These are phyloP conservation scores for Trametes elegans DNA, from an alignment of 768 basidiomycete genomes.

Conservation along the genomic window DNA sequence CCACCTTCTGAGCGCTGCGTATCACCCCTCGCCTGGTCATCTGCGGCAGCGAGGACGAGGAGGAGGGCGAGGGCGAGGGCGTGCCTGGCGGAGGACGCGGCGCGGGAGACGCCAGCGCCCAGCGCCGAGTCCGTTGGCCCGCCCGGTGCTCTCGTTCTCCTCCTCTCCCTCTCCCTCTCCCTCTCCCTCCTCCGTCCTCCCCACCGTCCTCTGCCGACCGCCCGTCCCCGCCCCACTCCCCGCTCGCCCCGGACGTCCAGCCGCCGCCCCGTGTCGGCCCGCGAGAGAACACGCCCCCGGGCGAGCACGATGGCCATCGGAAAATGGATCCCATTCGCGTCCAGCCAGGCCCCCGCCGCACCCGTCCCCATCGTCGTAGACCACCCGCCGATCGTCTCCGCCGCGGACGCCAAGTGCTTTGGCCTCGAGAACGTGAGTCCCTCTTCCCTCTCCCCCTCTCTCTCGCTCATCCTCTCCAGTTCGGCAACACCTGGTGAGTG, in stretches of 20 bases:
- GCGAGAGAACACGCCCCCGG: constrained; percentile 7
- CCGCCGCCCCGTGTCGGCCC: no score
- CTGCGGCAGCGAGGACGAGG: no score
- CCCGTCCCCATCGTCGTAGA: constrained; percentile 21
- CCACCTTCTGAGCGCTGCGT: no score
- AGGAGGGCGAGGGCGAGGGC: no score
- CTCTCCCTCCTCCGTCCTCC: not conserved
- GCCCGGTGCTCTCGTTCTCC: not conserved
- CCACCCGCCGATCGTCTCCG: constrained; percentile 32
- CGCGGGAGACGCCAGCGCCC: no score
- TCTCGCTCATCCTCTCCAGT: constrained; percentile 44
- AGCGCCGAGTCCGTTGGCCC: no score
- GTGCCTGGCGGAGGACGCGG: no score
- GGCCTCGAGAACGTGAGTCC: constrained; percentile 93
- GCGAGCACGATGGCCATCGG: constrained; percentile 24
- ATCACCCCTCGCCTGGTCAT: no score
- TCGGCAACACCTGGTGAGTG: constrained; percentile 91
- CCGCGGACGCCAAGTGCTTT: constrained; percentile 83
- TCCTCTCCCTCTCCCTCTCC: not conserved
- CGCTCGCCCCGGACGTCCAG: no score
- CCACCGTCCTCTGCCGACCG: not conserved
- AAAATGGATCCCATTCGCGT: constrained; percentile 31
- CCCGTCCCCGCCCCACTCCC: constrained; percentile 2
- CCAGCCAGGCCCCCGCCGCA: constrained; percentile 16
- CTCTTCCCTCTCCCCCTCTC: constrained; percentile 8